These are phyloP conservation scores for Lophiostoma macrostomum DNA, from an alignment of 495 filamentous ascomycete species.

Conservation along the genomic window DNA sequence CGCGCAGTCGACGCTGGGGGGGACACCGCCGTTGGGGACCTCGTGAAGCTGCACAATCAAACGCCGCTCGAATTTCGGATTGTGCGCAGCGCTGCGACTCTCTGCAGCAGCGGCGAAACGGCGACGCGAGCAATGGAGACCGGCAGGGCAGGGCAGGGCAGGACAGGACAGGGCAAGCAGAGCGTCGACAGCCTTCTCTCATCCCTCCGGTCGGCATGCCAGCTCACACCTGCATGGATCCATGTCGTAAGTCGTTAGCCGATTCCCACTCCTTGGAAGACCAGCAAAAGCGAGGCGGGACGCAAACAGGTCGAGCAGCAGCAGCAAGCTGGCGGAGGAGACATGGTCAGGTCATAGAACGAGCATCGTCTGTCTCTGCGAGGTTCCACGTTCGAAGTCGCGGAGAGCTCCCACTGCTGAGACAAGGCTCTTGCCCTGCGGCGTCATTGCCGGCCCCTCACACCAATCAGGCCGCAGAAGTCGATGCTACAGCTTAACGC, in stretches of 20 bases:
- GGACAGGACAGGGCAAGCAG: neutral
- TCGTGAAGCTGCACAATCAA: neutral
- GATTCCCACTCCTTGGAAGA: slow-evolving; percentile 1
- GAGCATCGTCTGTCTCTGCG: no score
- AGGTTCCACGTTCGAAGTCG: no score
- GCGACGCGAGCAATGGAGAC: slow-evolving; percentile 7
- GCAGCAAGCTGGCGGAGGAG: no score
- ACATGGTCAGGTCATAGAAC: no score
- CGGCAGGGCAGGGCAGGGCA: neutral
- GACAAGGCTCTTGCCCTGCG: no score
- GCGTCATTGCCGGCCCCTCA: no score
- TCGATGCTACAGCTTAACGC: no score
- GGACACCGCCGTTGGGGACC: neutral
- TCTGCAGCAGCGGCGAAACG: slow-evolving; percentile 8
- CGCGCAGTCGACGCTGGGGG: no score
- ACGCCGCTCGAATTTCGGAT: slow-evolving; percentile 4
- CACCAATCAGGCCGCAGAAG: no score
- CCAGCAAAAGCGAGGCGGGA: no score
- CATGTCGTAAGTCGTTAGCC: slow-evolving; percentile 14
- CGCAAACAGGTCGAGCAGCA: no score
- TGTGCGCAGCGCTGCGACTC: slow-evolving; percentile 8
- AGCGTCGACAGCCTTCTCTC: slow-evolving; percentile 10
- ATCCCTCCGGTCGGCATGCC: slow-evolving; percentile 7
- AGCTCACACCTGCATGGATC: slow-evolving; percentile 22
- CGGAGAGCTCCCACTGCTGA: no score